Percentiles rank a stretch among this genome's conserved stretches.
phyloP scores from a whole-genome alignment of 805 yeast species.

The Lipomyces mesembrius region DNA sequence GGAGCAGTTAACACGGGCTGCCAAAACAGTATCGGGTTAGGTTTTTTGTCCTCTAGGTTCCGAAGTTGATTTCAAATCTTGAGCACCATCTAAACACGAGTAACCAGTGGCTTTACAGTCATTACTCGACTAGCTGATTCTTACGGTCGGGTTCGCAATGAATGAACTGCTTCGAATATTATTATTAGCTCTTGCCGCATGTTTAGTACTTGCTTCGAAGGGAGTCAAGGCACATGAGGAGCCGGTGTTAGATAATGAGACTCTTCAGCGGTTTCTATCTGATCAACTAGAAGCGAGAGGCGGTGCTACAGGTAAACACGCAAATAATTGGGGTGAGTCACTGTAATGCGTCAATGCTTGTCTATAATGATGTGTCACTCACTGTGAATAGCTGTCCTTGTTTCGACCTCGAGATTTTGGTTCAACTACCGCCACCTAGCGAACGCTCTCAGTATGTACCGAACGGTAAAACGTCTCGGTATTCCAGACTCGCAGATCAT shows the following conservation, averaged over 20 bases:
- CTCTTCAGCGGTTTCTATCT: slow-evolving; percentile 5
- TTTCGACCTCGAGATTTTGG: slow-evolving; percentile 97
- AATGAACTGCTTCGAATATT: neutral
- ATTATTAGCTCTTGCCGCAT: neutral
- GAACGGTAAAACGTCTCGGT: slow-evolving; percentile 94
- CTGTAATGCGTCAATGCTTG: neutral
- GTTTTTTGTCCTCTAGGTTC: neutral
- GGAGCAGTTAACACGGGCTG: too few species aligned
- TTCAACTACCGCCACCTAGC: slow-evolving; percentile 98
- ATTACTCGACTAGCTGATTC: neutral
- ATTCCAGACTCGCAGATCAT: slow-evolving; percentile 98
- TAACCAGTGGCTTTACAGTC: neutral
- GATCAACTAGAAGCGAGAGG: neutral
- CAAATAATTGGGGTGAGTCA: slow-evolving; percentile 59
- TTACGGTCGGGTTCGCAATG: neutral
- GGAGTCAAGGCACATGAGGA: neutral
- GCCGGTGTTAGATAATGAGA: neutral
- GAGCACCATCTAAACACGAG: neutral
- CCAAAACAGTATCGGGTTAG: neutral
- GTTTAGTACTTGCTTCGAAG: neutral
- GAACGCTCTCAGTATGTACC: slow-evolving; percentile 87
- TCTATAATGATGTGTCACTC: neutral
- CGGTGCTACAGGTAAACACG: slow-evolving; percentile 49
- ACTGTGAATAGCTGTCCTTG: slow-evolving; percentile 68
- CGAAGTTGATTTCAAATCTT: neutral